Conservation (phyloP, 2,329 filamentous ascomycete genomes). For the Alternaria arbusti region DNA sequence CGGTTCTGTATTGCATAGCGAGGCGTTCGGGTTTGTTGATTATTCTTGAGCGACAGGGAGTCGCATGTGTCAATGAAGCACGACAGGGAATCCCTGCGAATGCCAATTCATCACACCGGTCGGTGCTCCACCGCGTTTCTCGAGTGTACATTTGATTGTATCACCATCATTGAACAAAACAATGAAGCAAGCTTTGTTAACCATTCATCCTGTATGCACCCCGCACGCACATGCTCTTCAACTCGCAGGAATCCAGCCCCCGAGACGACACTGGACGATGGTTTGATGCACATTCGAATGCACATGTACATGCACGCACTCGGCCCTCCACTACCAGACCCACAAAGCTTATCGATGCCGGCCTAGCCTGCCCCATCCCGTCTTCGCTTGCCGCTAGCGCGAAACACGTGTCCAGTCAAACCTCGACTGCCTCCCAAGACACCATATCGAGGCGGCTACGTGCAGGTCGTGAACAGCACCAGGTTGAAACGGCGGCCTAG, state of each 20-base stretch:
- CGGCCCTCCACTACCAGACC: slow-evolving; percentile 20
- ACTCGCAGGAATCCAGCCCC: slow-evolving; percentile 11
- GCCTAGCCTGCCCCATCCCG: slow-evolving; percentile 23
- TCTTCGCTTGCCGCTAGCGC: slow-evolving; percentile 18
- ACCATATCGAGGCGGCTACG: slow-evolving; percentile 34
- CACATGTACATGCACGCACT: slow-evolving; percentile 17
- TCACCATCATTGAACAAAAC: neutral
- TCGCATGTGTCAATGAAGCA: neutral
- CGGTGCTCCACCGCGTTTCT: slow-evolving; percentile 11
- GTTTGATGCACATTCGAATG: slow-evolving; percentile 25
- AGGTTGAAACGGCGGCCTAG: slow-evolving; percentile 29
- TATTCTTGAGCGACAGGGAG: slow-evolving; percentile 1
- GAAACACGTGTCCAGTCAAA: slow-evolving; percentile 30
- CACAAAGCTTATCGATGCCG: slow-evolving; percentile 27
- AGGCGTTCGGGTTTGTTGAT: slow-evolving; percentile 37
- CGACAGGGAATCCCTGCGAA: slow-evolving; percentile 12
- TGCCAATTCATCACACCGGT: slow-evolving; percentile 14
- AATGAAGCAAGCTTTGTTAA: slow-evolving; percentile 20
- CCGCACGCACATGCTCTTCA: neutral
- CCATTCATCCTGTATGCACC: slow-evolving; percentile 11
- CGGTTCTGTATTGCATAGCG: slow-evolving; percentile 43
- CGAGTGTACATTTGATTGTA: neutral
- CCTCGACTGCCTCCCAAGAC: slow-evolving; percentile 29
- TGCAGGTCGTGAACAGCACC: slow-evolving; percentile 29
- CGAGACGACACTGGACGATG: slow-evolving; percentile 16